Conservation (phyloP, 2,329 filamentous ascomycete species). For the Zalaria sp. region DNA sequence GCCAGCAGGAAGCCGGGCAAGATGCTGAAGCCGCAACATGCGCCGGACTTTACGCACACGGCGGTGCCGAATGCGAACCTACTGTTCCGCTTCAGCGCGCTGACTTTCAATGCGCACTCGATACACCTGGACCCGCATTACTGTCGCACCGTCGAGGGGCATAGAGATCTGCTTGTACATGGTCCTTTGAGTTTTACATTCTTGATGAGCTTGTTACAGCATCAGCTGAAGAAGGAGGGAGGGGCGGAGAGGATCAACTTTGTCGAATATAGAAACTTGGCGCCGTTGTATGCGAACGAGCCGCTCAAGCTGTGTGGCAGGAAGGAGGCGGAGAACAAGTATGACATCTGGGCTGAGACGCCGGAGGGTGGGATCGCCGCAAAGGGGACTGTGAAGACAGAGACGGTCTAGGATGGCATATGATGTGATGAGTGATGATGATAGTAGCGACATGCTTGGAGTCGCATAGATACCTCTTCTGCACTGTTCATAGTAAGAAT, state of each 20-base stretch:
- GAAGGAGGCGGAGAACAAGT: conserved; percentile 25
- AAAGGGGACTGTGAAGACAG: conserved; percentile 24
- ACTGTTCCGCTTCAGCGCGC: conserved; percentile 79
- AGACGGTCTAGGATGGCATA: background rate
- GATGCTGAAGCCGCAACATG: conserved; percentile 30
- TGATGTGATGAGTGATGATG: too few relatives aligned
- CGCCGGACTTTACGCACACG: conserved; percentile 41
- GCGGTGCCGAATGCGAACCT: conserved; percentile 55
- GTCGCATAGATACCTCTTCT: too few relatives aligned
- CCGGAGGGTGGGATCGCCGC: conserved; percentile 28
- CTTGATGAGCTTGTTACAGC: conserved; percentile 53
- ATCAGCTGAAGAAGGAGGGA: conserved; percentile 31
- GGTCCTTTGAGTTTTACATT: conserved; percentile 70
- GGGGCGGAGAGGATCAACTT: conserved; percentile 29
- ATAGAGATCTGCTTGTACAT: conserved; percentile 66
- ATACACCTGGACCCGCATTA: conserved; percentile 75
- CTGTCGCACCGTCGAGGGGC: conserved; percentile 56
- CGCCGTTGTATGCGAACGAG: conserved; percentile 66
- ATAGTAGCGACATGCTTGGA: too few relatives aligned
- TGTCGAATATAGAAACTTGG: conserved; percentile 68
- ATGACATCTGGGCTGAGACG: conserved; percentile 27
- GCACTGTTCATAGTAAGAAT: too few relatives aligned
- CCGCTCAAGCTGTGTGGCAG: conserved; percentile 55
- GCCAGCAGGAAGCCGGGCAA: conserved; percentile 16
- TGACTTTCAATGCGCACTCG: conserved; percentile 82